A percentile compares a stretch with the other conserved stretches of the same genome.
phyloP scores from a whole-genome alignment of 371 early-diverging fungal genomes.

The Apophysomyces trapeziformis region DNA sequence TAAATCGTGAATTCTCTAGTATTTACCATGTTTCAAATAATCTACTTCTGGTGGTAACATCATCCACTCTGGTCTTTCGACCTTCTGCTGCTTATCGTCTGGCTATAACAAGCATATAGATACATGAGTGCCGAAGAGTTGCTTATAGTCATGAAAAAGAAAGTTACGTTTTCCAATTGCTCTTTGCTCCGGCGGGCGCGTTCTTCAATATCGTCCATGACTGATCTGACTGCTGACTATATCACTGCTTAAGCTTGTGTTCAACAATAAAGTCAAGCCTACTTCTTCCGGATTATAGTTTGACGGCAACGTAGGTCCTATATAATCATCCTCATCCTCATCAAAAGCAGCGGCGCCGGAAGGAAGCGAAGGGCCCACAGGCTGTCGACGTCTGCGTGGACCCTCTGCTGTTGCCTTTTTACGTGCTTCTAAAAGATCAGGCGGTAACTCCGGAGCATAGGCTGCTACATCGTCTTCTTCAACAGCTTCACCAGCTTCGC shows the following conservation, averaged over 20 bases:
- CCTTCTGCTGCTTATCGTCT: conserved; percentile 25
- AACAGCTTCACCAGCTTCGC: conserved; percentile 11
- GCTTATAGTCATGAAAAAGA: neutral
- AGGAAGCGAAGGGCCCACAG: conserved; percentile 47
- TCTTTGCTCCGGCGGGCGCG: conserved; percentile 40
- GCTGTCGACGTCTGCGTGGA: conserved; percentile 37
- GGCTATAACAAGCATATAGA: neutral
- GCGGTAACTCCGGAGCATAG: conserved; percentile 61
- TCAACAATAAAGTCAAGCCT: conserved; percentile 19
- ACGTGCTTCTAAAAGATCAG: conserved; percentile 55
- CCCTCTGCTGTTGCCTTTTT: conserved; percentile 16
- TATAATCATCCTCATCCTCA: conserved; percentile 50
- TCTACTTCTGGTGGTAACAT: conserved; percentile 66
- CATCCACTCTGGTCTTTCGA: conserved; percentile 73
- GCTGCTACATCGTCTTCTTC: conserved; percentile 40
- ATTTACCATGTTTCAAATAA: conserved; percentile 51
- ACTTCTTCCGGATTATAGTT: conserved; percentile 45
- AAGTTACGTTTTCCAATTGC: conserved; percentile 39
- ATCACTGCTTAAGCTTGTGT: conserved; percentile 22
- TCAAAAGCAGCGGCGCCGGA: conserved; percentile 15
- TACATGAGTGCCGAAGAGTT: no score
- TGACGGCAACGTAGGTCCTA: conserved; percentile 59
- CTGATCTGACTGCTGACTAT: conserved; percentile 33
- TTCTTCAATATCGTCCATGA: conserved; percentile 39
- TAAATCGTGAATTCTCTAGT: no score